Evolutionary conservation across 2,329 filamentous ascomycete genomes (phyloP).

Genomic region (Beauveria sp.): DNA sequence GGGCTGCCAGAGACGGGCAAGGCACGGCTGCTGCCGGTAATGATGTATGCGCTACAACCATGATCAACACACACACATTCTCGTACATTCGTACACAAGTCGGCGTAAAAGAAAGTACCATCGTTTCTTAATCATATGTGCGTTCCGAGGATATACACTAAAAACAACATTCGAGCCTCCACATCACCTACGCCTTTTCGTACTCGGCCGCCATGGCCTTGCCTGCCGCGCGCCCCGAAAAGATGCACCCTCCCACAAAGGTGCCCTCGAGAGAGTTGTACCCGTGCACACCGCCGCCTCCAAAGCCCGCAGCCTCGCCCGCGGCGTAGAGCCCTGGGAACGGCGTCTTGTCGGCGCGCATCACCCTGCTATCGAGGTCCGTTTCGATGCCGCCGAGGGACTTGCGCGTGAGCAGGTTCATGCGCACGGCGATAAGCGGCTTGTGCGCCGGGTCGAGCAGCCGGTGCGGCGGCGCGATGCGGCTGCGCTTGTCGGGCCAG

Average conservation of each 20-base stretch:
- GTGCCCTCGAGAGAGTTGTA: conserved; percentile 56
- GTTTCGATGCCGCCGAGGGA: conserved; percentile 54
- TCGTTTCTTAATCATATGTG: background rate
- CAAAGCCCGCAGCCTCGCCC: conserved; percentile 53
- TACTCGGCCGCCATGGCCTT: conserved; percentile 44
- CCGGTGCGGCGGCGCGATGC: conserved; percentile 46
- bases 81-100: background rate
- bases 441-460: conserved; percentile 47
- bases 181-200: background rate
- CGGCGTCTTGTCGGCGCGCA: conserved; percentile 36
- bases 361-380: conserved; percentile 47
- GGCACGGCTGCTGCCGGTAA: conserved; percentile 56
- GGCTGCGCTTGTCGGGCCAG: conserved; percentile 43
- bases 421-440: conserved; percentile 51
- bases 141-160: background rate
- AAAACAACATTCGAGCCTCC: no score
- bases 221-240: conserved; percentile 51
- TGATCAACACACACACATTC: background rate
- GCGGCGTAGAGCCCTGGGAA: conserved; percentile 53
- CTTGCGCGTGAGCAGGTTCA: conserved; percentile 55
- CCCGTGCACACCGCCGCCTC: conserved; percentile 54
- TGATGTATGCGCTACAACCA: conserved; percentile 68
- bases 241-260: conserved; percentile 56
- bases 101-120: background rate
- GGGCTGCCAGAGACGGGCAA: conserved; percentile 54